Base-by-base conservation (phyloP, 78 protist genomes). In the Dictyostelium citrinum region DNA sequence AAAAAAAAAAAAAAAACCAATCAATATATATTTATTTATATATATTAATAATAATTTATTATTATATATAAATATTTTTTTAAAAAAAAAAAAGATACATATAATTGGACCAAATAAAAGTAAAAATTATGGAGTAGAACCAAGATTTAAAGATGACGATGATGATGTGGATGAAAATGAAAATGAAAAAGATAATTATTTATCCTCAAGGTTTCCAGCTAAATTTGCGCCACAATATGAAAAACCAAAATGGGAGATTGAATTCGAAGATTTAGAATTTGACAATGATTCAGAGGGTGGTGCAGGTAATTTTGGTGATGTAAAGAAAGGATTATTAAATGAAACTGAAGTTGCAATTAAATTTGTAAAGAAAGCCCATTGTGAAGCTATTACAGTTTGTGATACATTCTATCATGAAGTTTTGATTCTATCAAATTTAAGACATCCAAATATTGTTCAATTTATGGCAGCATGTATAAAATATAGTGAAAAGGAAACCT, bases 361-460 rank as follows among this genome's bases (percentile, higher is more conserved):
- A 78, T 35, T 60, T 49, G 51, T 58, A 84, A 49, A 84, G 74
- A 91, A 60, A 33, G 93, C 81, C 1, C 39, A 37, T 80, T 43
- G 46, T 64, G 72, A 64, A 27, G 35, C 72, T 14, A 29, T 64
- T 24, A 64, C 72, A n/a, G 72, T 64, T 27, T 64, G 72, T 64
- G 72, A 64, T 64, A 64, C 72, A 27, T 72, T 72, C 37, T 72
- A 72, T 72, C 55, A 72, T 72, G 79, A 72, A 35, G 79, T 37
- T 7, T 37, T 37, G 14, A 72, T 37, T 72, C 49, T 72, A 29
- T 72, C 41, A 1, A 33, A 33, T 31, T 39, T 95, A n/a, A 16
- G 95, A 8, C 95, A 88, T n/a, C 95, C 96, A 67, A 78, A 93
- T 35, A 74, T 93, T 1, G 49, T 93, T 76, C 96, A 93, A 46